Conservation (phyloP, 805 yeast species). For the Clavispora santaluciae region DNA sequence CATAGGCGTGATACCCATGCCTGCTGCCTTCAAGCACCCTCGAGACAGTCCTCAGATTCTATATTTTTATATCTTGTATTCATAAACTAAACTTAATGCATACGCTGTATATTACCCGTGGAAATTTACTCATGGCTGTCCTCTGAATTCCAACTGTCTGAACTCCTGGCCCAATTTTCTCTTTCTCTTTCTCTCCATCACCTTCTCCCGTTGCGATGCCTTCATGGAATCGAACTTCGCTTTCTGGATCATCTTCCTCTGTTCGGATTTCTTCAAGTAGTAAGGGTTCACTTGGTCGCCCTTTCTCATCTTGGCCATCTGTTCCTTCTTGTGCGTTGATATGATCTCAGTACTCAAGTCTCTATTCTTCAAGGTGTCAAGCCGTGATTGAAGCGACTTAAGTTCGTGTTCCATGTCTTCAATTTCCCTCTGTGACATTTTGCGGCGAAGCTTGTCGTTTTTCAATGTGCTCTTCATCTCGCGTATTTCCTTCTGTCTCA, state of each 20-base stretch:
- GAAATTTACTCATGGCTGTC: not conserved
- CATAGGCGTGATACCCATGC: not conserved
- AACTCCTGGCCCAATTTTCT: constrained; percentile 79
- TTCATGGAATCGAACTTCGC: constrained; percentile 75
- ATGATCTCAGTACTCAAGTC: constrained; percentile 71
- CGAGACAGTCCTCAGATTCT: constrained; percentile 4
- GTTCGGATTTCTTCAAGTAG: constrained; percentile 65
- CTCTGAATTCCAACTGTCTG: constrained; percentile 40
- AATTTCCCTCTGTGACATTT: constrained; percentile 40
- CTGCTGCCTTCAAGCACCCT: not conserved
- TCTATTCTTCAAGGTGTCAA: constrained; percentile 64
- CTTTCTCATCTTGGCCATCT: constrained; percentile 40
- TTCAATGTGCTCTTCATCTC: constrained; percentile 54
- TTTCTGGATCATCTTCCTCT: constrained; percentile 68
- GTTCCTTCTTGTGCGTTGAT: constrained; percentile 51
- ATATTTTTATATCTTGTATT: constrained; percentile 2
- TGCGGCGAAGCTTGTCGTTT: constrained; percentile 44
- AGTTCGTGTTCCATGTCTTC: constrained; percentile 51
- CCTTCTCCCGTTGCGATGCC: constrained; percentile 68
- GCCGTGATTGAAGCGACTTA: constrained; percentile 61
- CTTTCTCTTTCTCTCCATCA: constrained; percentile 83
- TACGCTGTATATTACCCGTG: not conserved
- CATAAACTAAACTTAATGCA: not conserved
- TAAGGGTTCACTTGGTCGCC: constrained; percentile 49
- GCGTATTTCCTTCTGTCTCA: constrained; percentile 67